These are phyloP conservation scores for Escallonia rubra DNA, from an alignment of 129 eudicot species.

Conservation along the genomic window DNA sequence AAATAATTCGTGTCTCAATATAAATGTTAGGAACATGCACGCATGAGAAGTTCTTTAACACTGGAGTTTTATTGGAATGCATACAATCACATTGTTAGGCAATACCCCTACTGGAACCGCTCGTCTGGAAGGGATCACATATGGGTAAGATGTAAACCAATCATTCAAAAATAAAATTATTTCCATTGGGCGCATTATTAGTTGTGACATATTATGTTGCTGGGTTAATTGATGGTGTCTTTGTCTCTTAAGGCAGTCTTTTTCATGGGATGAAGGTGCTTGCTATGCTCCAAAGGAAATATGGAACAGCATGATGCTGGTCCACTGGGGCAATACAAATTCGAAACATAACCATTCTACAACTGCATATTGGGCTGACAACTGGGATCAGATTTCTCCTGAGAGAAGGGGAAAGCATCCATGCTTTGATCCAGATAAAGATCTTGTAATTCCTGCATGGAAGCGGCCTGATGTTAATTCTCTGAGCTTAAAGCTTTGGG, in stretches of 20 bases:
- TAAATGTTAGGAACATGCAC: constrained; percentile 57
- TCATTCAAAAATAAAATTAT: background rate
- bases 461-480: constrained; percentile 65
- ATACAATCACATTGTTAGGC: constrained; percentile 58
- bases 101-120: constrained; percentile 89
- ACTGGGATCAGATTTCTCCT: constrained; percentile 66
- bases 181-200: background rate
- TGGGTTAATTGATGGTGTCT: constrained; percentile 9
- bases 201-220: background rate
- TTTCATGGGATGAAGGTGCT: constrained; percentile 99
- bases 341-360: constrained; percentile 86
- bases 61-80: constrained; percentile 78
- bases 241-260: constrained; percentile 61
- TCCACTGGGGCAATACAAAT: constrained; percentile 98
- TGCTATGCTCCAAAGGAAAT: constrained; percentile 99
- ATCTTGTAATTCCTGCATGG: constrained; percentile 98
- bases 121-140: constrained; percentile 93
- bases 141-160: constrained; percentile 55
- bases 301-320: constrained; percentile 99
- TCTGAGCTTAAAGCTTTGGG: constrained; percentile 63
- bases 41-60: constrained; percentile 80
- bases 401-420: constrained; percentile 85
- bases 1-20: constrained; percentile 3
- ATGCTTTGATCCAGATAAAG: constrained; percentile 96
- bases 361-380: constrained; percentile 97